Evolutionary conservation across 345 rosid species (phyloP).

Genomic region (Salix brachista): DNA sequence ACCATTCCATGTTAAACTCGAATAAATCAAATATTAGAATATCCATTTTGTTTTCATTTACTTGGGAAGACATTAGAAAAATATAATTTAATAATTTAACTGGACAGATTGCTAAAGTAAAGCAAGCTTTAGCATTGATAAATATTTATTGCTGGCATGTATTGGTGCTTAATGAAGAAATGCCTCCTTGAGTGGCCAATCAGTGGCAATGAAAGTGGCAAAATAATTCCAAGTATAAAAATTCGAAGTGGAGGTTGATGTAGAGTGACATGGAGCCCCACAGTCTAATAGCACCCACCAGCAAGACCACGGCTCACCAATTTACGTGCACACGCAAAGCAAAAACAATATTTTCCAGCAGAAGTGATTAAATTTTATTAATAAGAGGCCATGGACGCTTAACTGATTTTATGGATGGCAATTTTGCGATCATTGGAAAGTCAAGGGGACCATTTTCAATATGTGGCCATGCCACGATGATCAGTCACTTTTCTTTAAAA

Average conservation of each 20-base stretch:
- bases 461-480: background rate
- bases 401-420: background rate
- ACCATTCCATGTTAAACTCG: background rate
- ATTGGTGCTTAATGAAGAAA: background rate
- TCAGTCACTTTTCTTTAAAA: background rate
- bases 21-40: too few species aligned
- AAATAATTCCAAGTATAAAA: constrained; percentile 1
- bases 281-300: constrained; percentile 10
- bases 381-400: background rate
- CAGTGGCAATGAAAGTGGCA: background rate
- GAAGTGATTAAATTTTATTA: background rate
- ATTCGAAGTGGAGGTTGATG: constrained; percentile 19
- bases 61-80: background rate
- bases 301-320: background rate
- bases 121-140: background rate
- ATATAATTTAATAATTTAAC: background rate
- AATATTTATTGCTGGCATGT: background rate
- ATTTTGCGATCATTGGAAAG: background rate
- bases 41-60: background rate
- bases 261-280: constrained; percentile 1
- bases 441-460: background rate
- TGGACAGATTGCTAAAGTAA: background rate
- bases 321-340: background rate
- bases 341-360: background rate
- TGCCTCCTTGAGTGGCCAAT: background rate